Base-by-base conservation (phyloP, 106 monocot species). In the Posidonia australis region DNA sequence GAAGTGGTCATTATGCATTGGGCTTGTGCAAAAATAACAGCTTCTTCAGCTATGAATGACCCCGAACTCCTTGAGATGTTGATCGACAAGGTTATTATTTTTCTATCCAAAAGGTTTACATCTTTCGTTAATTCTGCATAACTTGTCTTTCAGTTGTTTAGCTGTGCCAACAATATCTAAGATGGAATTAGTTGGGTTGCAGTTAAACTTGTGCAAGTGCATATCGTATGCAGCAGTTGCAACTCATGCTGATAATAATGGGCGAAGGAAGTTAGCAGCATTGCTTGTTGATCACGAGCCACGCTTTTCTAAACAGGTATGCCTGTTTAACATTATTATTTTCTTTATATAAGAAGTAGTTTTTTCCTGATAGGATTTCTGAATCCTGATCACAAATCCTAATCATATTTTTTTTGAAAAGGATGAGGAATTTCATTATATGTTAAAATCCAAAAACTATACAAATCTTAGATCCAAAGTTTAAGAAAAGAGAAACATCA, bases 1-100 rank as follows among this genome's bases (percentile, higher is more conserved):
- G 98, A 98, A 72, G 84, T 91, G 54, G 91, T 98, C 74, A 79
- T 88, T 64, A 91, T 87, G 87, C 90, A 91, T 73, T 98, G 98
- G 98, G 91, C 98, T 44, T 91, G 91, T 62, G 72, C 84, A 56
- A 98, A 91, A 77, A 91, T 98, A 79, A 73, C 83, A 64, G 64
- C 84, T 63, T 88, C 98, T 66, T 45, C 85, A 51, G 46, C 74
- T 56, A 64, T 85, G 63, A 65, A 69, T 70, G 91, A 98, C 73
- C 45, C 69, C 27, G 66, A 30, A 74, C 91, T 98, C 65, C 85
- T 98, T 61, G 81, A 90, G 46, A 64, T 80, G 25, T 78, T 98
- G 74, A 78, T 91, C 53, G 98, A 98, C 51, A 98, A 98, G 87
- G 98, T 91, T 76, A 25, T 63, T 46, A 22, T n/a, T 11, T 61